Percentiles rank a stretch among this genome's conserved stretches.
Evolutionary conservation across 192 early-diverging fungal genomes (phyloP).

Genomic region (Gonapodya sp.): DNA sequence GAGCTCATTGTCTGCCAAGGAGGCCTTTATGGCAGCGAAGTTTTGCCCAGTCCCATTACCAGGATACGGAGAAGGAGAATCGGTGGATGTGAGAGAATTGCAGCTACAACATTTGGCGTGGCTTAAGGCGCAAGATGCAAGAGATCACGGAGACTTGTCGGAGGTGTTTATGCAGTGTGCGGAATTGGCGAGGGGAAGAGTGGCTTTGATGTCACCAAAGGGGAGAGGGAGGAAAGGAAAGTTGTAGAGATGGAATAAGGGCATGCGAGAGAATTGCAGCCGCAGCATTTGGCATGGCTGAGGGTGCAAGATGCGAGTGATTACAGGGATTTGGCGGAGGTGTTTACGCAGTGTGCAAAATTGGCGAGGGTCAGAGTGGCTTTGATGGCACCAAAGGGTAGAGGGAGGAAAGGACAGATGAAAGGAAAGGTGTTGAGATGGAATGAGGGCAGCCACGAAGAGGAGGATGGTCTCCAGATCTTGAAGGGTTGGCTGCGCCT

Average conservation of each 20-base stretch:
- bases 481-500: no score
- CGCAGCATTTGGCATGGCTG: neutral
- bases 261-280: neutral
- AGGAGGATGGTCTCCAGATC: no score
- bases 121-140: conserved; percentile 7
- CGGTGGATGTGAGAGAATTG: neutral
- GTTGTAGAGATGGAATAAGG: no score
- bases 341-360: neutral
- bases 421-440: no score
- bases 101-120: neutral
- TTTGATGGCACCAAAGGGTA: no score
- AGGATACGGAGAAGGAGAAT: neutral
- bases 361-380: no score
- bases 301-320: conserved; percentile 1
- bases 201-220: neutral
- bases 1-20: neutral
- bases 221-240: neutral
- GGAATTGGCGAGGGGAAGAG: neutral
- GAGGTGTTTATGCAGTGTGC: neutral
- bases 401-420: no score
- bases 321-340: neutral
- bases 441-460: no score
- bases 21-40: neutral
- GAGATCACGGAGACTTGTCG: neutral
- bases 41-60: neutral